Evolutionary conservation across 164 flowering plant genomes (phyloP).

Genomic region (Aristolochia californica): DNA sequence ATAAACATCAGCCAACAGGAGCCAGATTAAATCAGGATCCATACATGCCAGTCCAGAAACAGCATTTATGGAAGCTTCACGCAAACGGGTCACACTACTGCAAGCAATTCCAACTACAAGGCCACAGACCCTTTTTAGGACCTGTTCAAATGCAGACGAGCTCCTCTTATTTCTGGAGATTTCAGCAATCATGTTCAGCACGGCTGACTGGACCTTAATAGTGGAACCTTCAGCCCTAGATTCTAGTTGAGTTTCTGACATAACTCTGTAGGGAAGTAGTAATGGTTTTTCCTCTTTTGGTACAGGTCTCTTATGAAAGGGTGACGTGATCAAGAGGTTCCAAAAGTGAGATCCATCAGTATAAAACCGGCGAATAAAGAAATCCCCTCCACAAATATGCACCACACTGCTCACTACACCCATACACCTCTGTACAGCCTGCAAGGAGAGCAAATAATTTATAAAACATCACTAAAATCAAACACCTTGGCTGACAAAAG

Average conservation of each 20-base stretch:
- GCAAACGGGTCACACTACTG: conserved; percentile 58
- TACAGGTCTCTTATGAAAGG: conserved; percentile 38
- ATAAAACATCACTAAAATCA: background rate
- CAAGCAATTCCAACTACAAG: conserved; percentile 81
- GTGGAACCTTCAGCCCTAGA: conserved; percentile 53
- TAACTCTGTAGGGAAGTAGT: conserved; percentile 70
- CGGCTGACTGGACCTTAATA: conserved; percentile 70
- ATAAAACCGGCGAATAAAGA: conserved; percentile 81
- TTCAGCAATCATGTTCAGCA: conserved; percentile 78
- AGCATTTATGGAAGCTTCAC: conserved; percentile 40
- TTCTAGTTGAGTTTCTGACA: conserved; percentile 27
- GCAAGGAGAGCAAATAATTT: background rate
- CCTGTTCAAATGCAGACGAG: conserved; percentile 58
- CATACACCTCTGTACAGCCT: conserved; percentile 69
- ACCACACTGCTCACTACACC: conserved; percentile 44
- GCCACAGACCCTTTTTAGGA: conserved; percentile 78
- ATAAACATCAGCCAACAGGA: conserved; percentile 85
- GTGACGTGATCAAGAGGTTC: conserved; percentile 62
- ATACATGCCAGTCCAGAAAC: conserved; percentile 58
- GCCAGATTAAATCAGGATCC: conserved; percentile 93
- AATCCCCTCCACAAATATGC: conserved; percentile 81
- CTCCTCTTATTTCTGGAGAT: conserved; percentile 56
- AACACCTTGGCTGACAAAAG: background rate
- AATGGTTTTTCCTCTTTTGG: conserved; percentile 33
- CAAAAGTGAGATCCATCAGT: conserved; percentile 78